Evolutionary conservation across 2,329 filamentous ascomycete species (phyloP).

Genomic region (Myotisia sp.): DNA sequence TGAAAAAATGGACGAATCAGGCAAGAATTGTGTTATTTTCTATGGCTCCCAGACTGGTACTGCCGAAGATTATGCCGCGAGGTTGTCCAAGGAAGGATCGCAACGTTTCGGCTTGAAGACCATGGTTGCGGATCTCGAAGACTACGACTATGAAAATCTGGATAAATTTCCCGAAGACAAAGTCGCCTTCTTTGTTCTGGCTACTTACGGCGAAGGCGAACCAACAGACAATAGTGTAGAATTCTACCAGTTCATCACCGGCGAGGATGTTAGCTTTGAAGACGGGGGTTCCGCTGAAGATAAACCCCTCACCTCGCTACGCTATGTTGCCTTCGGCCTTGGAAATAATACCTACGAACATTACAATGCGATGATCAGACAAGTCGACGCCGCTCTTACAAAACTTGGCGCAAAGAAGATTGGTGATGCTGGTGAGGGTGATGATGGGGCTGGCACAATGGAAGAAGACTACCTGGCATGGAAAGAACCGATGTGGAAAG

Average conservation of each 20-base stretch:
- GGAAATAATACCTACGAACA: slow-evolving; percentile 99
- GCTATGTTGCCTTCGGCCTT: slow-evolving; percentile 88
- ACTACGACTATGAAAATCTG: slow-evolving; percentile 92
- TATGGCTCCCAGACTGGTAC: slow-evolving; percentile 98
- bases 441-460: slow-evolving; percentile 97
- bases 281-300: slow-evolving; percentile 49
- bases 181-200: slow-evolving; percentile 84
- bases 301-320: slow-evolving; percentile 64
- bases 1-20: slow-evolving; percentile 87
- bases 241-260: slow-evolving; percentile 90
- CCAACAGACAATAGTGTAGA: slow-evolving; percentile 98
- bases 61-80: slow-evolving; percentile 92
- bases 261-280: slow-evolving; percentile 69
- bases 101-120: slow-evolving; percentile 92
- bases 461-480: slow-evolving; percentile 97
- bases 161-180: slow-evolving; percentile 82
- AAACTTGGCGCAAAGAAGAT: slow-evolving; percentile 75
- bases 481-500: slow-evolving; percentile 98
- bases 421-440: slow-evolving; percentile 80
- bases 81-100: slow-evolving; percentile 92
- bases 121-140: slow-evolving; percentile 95
- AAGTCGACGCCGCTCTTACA: slow-evolving; percentile 65
- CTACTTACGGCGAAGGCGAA: slow-evolving; percentile 96
- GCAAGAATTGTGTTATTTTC: slow-evolving; percentile 96
- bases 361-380: slow-evolving; percentile 97